A percentile compares a stretch with the other conserved stretches of the same genome.
Evolutionary conservation across 352 stramenopile genomes (phyloP).

Genomic region (Globisporangium carolinianum): DNA sequence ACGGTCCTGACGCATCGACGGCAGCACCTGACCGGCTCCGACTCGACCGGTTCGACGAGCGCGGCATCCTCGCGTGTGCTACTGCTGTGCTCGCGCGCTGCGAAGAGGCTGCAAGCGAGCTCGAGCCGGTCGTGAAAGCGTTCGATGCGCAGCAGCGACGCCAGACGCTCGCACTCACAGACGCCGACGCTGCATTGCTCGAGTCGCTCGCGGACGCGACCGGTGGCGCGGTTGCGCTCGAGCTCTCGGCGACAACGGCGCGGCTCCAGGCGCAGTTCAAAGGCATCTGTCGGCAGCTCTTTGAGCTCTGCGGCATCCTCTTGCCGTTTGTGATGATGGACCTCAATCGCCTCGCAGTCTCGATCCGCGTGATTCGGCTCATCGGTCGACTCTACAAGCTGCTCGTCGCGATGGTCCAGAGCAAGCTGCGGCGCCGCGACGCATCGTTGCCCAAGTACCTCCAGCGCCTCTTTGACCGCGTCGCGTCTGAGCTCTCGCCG

Average conservation of each 20-base stretch:
- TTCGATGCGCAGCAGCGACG: slow-evolving; percentile 31
- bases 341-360: slow-evolving; percentile 24
- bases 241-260: slow-evolving; percentile 11
- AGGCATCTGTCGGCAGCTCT: slow-evolving; percentile 22
- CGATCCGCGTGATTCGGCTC: slow-evolving; percentile 35
- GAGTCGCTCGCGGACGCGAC: slow-evolving; percentile 34
- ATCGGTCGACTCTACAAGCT: slow-evolving; percentile 49
- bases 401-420: slow-evolving; percentile 28
- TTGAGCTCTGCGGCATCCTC: slow-evolving; percentile 27
- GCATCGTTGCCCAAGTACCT: slow-evolving; percentile 32
- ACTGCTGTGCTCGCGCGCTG: slow-evolving; percentile 22
- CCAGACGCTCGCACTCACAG: slow-evolving; percentile 29
- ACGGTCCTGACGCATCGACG: background rate
- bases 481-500: slow-evolving; percentile 29
- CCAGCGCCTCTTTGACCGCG: slow-evolving; percentile 39
- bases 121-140: slow-evolving; percentile 25
- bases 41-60: slow-evolving; percentile 21
- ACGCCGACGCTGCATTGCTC: slow-evolving; percentile 26
- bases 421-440: slow-evolving; percentile 37
- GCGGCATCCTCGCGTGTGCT: slow-evolving; percentile 26
- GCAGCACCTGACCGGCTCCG: slow-evolving; percentile 11
- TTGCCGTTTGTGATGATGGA: slow-evolving; percentile 43
- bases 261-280: slow-evolving; percentile 23
- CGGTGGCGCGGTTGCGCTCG: slow-evolving; percentile 16
- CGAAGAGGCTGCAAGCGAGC: slow-evolving; percentile 21